A percentile compares a stretch with the other conserved stretches of the same genome.
Evolutionary conservation across 1,139 yeast genomes (phyloP).

Genomic region (Maudiozyma humilis): DNA sequence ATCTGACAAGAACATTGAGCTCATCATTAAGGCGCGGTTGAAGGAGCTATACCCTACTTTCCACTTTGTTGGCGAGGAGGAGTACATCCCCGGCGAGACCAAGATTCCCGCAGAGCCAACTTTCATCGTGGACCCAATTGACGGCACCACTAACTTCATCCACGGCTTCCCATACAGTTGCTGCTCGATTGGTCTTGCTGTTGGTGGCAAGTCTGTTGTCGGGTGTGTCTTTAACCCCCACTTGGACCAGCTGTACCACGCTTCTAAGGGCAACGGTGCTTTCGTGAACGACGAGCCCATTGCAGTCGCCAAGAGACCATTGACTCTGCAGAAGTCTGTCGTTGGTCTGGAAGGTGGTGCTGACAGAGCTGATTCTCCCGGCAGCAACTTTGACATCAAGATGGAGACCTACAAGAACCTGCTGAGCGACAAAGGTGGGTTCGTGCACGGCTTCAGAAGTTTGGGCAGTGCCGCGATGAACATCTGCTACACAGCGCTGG

Average conservation of each 20-base stretch:
- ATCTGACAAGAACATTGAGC: conserved; percentile 48
- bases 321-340: conserved; percentile 42
- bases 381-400: conserved; percentile 42
- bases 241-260: conserved; percentile 42
- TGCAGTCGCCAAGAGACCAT: conserved; percentile 25
- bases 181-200: conserved; percentile 48
- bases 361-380: conserved; percentile 40
- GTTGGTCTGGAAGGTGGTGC: conserved; percentile 52
- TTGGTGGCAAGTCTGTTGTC: conserved; percentile 41
- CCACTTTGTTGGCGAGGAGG: conserved; percentile 52
- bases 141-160: conserved; percentile 56
- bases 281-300: conserved; percentile 36
- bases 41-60: conserved; percentile 36
- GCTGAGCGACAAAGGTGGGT: conserved; percentile 40
- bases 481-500: conserved; percentile 46
- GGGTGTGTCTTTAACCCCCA: conserved; percentile 57
- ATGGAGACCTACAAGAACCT: conserved; percentile 39
- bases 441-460: conserved; percentile 49
- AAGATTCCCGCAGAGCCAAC: conserved; percentile 45
- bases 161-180: conserved; percentile 53
- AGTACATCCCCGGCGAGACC: conserved; percentile 41
- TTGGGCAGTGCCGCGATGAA: conserved; percentile 56
- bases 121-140: conserved; percentile 53
- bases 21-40: conserved; percentile 36
- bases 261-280: conserved; percentile 47